Evolutionary conservation across 495 filamentous ascomycete species (phyloP).

Genomic region (Aspergillus homomorphus): DNA sequence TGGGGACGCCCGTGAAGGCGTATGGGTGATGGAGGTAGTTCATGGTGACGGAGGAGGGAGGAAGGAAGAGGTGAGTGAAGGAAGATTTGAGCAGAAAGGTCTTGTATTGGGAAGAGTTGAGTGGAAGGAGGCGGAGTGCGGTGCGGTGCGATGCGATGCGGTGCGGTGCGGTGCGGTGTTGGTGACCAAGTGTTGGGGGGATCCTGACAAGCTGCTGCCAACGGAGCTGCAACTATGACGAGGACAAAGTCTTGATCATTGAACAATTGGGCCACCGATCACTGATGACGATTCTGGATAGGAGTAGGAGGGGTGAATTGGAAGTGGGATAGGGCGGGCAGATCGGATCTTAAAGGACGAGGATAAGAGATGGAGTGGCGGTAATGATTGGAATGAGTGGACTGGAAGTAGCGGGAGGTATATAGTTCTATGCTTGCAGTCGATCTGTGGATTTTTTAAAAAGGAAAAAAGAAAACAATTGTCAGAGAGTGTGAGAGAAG

Average conservation of each 20-base stretch:
- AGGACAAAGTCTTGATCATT: constrained; percentile 24
- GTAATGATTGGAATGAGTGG: constrained; percentile 12
- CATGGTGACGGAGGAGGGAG: constrained; percentile 26
- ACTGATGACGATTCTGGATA: background rate
- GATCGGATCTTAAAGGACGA: constrained; percentile 9
- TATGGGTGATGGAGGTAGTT: constrained; percentile 47
- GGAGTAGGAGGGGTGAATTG: constrained; percentile 6
- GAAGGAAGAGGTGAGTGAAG: constrained; percentile 5
- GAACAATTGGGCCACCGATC: constrained; percentile 10
- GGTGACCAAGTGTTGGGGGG: background rate
- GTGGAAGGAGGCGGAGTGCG: background rate
- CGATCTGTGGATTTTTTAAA: background rate
- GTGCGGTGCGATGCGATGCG: constrained; percentile 7
- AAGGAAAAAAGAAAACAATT: constrained; percentile 4
- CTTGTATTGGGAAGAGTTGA: background rate
- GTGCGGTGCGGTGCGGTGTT: constrained; percentile 12
- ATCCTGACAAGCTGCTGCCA: constrained; percentile 7
- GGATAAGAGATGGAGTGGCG: constrained; percentile 3
- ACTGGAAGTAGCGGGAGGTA: background rate
- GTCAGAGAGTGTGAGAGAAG: constrained; percentile 1
- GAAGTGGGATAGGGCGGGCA: constrained; percentile 16
- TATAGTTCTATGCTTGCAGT: constrained; percentile 10
- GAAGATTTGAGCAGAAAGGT: constrained; percentile 9
- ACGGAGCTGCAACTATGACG: constrained; percentile 7
- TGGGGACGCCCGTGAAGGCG: constrained; percentile 37